Evolutionary conservation across 208 protist genomes (phyloP).

Genomic region (Crithidia mellificae): DNA sequence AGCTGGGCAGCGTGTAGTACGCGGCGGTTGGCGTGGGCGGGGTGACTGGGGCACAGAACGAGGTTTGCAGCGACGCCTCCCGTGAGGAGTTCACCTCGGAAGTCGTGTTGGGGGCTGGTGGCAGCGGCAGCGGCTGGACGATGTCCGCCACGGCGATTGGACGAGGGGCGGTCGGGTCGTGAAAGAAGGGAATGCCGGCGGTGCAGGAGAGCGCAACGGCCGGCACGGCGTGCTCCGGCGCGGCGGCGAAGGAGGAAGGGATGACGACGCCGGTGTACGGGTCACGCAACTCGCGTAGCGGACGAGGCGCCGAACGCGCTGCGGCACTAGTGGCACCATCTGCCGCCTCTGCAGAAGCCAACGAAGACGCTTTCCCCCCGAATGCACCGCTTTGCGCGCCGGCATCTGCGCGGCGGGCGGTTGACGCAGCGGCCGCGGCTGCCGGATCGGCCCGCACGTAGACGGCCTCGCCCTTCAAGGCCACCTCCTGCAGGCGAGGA

Average conservation of each 20-base stretch:
- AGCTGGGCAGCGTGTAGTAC: conserved; percentile 12
- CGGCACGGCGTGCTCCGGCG: background rate
- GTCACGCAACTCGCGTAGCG: conserved; percentile 10
- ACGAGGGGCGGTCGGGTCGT: conserved; percentile 26
- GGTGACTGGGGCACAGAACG: background rate
- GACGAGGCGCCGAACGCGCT: background rate
- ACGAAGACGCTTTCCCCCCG: background rate
- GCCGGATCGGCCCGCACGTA: conserved; percentile 30
- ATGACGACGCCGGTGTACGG: conserved; percentile 27
- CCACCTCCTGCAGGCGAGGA: conserved; percentile 22
- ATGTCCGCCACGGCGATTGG: conserved; percentile 12
- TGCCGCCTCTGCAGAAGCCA: background rate
- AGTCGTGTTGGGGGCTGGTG: background rate
- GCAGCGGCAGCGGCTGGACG: conserved; percentile 1
- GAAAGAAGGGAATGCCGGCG: conserved; percentile 28
- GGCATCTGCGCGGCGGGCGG: background rate
- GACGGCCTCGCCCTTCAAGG: conserved; percentile 15
- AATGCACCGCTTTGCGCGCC: background rate
- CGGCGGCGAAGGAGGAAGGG: background rate
- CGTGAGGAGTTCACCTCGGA: conserved; percentile 5
- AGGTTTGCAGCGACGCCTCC: conserved; percentile 2
- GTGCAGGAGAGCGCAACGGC: conserved; percentile 14
- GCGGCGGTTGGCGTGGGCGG: background rate
- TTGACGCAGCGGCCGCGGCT: background rate
- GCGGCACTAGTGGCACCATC: background rate